Base-by-base conservation (phyloP, 306 rosid genomes). In the Quercus engelmannii region DNA sequence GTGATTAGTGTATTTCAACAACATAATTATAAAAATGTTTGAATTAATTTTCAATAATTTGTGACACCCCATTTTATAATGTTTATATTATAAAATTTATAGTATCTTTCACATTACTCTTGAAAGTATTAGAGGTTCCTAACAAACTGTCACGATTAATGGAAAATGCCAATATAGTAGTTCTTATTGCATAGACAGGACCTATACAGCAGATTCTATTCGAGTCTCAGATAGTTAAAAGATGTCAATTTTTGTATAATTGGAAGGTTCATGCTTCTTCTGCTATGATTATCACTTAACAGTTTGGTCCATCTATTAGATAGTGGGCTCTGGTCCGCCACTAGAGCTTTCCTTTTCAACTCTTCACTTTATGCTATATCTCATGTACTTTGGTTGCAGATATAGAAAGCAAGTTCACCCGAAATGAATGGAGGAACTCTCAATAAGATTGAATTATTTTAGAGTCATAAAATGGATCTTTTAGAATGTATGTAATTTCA, bases 291-390 rank as follows among this genome's bases (percentile, higher is more conserved):
- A 9, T 10, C 14, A 65, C 12, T 38, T 28, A 38, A 31, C 33
- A 14, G 10, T 4, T n/a, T 78, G 71, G 74, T 75, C 64, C 78
- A 23, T 69, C 72, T 79, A 69, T 76, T 70, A 54, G 21, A 19
- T 54, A 76, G 85, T 89, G 89, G 85, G 82, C 33, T 54, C 76
- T 81, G 92, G 89, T 79, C 92, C 90, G 58, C 64, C 74, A 46
- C 78, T 65, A 52, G 19, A 21, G 33, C 35, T 55, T 26, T 61
- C 51, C 58, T 58, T 75, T 28, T 49, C 43, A 26, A 79, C 62
- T 55, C 57, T 49, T 58, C 23, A 13, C 10, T 5, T 55, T 19
- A 61, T 64, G 12, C 58, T 65, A 26, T 38, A 26, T 38, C 38
- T 54, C 31, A 67, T 18, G 33, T 20, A 33, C 55, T 28, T 54